Base-by-base conservation (phyloP, 176 grass and related monocot genomes). In the Panicum miliaceum region DNA sequence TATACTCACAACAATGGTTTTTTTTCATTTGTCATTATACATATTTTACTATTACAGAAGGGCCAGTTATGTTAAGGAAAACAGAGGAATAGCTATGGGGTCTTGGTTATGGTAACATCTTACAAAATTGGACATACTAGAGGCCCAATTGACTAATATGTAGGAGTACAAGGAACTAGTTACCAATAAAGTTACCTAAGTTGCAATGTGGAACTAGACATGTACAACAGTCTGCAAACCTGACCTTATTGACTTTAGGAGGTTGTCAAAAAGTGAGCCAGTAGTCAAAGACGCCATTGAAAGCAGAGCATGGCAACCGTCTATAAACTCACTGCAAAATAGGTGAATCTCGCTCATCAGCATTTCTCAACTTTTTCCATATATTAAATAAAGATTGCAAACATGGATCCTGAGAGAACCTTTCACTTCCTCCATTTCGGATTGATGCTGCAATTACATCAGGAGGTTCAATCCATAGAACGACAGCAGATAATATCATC, bases 261-360 rank as follows among this genome's bases (percentile, higher is more conserved):
- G 89, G 86, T 94, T 92, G 83, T 98, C 89, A 81, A 98, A 98
- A 84, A 98, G 88, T 72, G 65, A 53, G 36, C 80, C 83, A 79
- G 70, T 94, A 77, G 91, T 95, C 57, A 95, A 85, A 87, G 96
- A 94, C 47, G 91, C 91, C 77, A 95, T 86, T 59, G 96, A 93
- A 89, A 98, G 93, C n/a, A 98, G 88, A 32, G 76, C 87, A 81
- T 98, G 93, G 69, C 93, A 98, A 79, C 93, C 93, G 90, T 98
- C 96, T 83, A 98, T 84, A 37, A 98, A 94, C 87, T 98, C 96
- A 92, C 96, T 98, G 81, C 64, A 77, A 75, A 81, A 82, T 64
- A 27, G 62, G 38, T 68, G 26, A 72, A 90, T 64, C 56, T 50
- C n/a, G 1, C 4, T 20, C 74, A 82, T 90, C 52, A 88, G 71